Conservation (phyloP, 352 stramenopile species). For the Phytophthora constricta region DNA sequence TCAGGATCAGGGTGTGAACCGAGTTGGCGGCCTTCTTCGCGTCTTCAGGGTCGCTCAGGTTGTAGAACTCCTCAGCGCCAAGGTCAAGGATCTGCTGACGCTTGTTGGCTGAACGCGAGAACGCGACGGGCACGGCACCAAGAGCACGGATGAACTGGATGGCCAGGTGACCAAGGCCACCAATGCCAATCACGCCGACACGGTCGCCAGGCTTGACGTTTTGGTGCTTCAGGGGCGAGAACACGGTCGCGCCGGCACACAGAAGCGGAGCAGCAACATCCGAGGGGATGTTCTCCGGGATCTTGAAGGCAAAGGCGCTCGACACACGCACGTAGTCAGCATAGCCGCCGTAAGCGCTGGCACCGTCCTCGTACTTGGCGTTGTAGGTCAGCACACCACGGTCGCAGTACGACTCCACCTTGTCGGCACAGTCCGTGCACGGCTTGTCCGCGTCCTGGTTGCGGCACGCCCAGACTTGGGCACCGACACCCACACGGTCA, state of each 20-base stretch:
- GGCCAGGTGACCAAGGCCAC: slow-evolving; percentile 85
- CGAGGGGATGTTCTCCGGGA: slow-evolving; percentile 69
- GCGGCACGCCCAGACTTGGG: slow-evolving; percentile 72
- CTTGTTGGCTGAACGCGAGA: slow-evolving; percentile 69
- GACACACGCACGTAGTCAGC: slow-evolving; percentile 72
- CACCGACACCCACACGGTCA: slow-evolving; percentile 81
- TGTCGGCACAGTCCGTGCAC: slow-evolving; percentile 67
- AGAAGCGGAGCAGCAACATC: slow-evolving; percentile 62
- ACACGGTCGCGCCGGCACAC: slow-evolving; percentile 86
- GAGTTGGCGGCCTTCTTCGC: slow-evolving; percentile 38
- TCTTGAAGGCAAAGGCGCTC: slow-evolving; percentile 63
- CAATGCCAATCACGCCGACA: slow-evolving; percentile 81
- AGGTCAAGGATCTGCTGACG: slow-evolving; percentile 82
- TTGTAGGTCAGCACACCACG: slow-evolving; percentile 63
- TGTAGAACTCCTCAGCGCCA: slow-evolving; percentile 67
- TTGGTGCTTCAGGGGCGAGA: slow-evolving; percentile 69
- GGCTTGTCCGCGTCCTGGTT: slow-evolving; percentile 61
- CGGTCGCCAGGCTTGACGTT: slow-evolving; percentile 58
- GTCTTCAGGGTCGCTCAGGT: slow-evolving; percentile 51
- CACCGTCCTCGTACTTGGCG: slow-evolving; percentile 55
- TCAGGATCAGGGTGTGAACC: slow-evolving; percentile 81
- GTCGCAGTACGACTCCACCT: slow-evolving; percentile 72
- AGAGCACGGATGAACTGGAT: slow-evolving; percentile 84
- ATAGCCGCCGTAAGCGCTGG: slow-evolving; percentile 68
- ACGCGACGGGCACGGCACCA: slow-evolving; percentile 55